Conservation (phyloP, 345 rosid species). For the Linum usitatissimum region DNA sequence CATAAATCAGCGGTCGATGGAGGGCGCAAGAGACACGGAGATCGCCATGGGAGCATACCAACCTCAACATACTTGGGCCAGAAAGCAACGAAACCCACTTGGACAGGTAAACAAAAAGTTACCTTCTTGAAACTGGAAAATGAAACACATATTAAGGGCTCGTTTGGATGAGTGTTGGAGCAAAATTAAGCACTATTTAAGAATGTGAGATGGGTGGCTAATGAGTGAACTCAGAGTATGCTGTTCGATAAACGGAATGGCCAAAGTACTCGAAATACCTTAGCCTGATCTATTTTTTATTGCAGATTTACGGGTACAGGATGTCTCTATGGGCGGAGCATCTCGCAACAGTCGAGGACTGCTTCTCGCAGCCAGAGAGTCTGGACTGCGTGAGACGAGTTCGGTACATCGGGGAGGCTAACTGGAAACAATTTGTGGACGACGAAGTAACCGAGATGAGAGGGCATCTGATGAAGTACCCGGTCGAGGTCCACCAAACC, state of each 20-base stretch:
- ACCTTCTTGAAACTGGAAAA: no score
- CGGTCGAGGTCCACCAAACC: conserved; percentile 60
- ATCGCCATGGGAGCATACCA: conserved; percentile 99
- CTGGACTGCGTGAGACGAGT: conserved; percentile 73
- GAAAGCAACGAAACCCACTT: conserved; percentile 42
- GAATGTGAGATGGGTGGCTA: no score
- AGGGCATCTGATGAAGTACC: conserved; percentile 80
- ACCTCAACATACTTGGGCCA: conserved; percentile 83
- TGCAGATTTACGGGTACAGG: conserved; percentile 75
- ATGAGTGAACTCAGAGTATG: no score
- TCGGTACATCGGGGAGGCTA: conserved; percentile 41
- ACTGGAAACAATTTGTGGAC: conserved; percentile 62
- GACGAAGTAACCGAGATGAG: conserved; percentile 70
- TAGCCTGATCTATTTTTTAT: background rate
- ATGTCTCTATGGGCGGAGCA: conserved; percentile 99
- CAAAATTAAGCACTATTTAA: no score
- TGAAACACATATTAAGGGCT: no score
- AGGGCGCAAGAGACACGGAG: conserved; percentile 91
- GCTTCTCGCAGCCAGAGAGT: conserved; percentile 54
- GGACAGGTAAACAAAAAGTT: conserved; percentile 50
- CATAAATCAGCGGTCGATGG: conserved; percentile 95
- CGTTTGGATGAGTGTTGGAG: no score
- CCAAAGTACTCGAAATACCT: no score
- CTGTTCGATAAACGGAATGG: no score
- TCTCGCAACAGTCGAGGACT: conserved; percentile 46